Conservation (phyloP, 2,329 filamentous ascomycete genomes). For the Fusarium sp. region DNA sequence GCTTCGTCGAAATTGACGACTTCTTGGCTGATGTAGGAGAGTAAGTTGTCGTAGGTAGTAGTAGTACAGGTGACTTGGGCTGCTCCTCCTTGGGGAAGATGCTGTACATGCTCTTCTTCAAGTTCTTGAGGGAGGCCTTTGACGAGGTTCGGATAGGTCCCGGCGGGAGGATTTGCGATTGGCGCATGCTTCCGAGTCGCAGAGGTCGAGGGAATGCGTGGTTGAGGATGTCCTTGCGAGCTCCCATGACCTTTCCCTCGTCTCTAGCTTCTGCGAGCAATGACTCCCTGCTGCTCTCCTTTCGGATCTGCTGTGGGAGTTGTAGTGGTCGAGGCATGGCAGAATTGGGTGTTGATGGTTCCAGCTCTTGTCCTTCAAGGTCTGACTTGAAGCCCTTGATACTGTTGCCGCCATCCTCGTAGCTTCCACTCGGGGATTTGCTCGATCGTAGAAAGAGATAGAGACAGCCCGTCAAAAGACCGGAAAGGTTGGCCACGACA, state of each 20-base stretch:
- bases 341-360: constrained; percentile 13
- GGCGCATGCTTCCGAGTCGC: constrained; percentile 37
- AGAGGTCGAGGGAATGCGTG: constrained; percentile 23
- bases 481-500: constrained; percentile 73
- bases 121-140: constrained; percentile 36
- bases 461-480: constrained; percentile 71
- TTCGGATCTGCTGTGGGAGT: constrained; percentile 16
- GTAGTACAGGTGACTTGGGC: constrained; percentile 45
- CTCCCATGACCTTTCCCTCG: constrained; percentile 46
- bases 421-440: constrained; percentile 64
- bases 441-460: constrained; percentile 76
- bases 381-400: constrained; percentile 28
- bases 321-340: constrained; percentile 16
- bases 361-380: constrained; percentile 25
- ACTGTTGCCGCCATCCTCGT: constrained; percentile 45
- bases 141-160: constrained; percentile 26
- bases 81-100: constrained; percentile 36
- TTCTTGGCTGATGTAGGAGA: constrained; percentile 32
- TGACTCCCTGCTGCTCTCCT: constrained; percentile 22
- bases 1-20: background rate
- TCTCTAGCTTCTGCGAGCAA: constrained; percentile 41
- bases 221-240: constrained; percentile 33
- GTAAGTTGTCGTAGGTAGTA: constrained; percentile 62
- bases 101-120: constrained; percentile 42
- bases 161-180: constrained; percentile 31